Conservation (phyloP, 2,329 filamentous ascomycete genomes). For the Zarea fungicola region DNA sequence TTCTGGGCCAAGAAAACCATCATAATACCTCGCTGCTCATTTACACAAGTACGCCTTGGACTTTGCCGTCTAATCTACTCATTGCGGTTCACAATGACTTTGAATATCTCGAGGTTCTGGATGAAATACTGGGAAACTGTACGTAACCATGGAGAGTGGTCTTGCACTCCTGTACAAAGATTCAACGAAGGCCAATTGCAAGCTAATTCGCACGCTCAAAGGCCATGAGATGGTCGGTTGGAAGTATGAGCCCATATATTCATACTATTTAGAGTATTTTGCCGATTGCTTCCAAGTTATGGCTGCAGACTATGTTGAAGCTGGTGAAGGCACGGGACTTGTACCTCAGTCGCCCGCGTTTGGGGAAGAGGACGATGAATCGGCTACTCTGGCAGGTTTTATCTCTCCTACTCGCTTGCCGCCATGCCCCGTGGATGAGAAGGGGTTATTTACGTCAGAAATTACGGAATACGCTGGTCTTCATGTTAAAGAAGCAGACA, state of each 20-base stretch:
- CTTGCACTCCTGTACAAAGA: constrained; percentile 70
- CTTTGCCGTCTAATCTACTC: constrained; percentile 69
- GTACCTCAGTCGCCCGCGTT: constrained; percentile 72
- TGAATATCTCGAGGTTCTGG: constrained; percentile 70
- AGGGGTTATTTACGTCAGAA: constrained; percentile 22
- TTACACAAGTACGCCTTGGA: constrained; percentile 72
- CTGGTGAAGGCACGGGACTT: constrained; percentile 68
- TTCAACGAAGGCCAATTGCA: constrained; percentile 71
- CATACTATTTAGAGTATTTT: constrained; percentile 67
- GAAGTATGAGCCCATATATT: constrained; percentile 67
- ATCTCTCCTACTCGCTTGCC: constrained; percentile 58
- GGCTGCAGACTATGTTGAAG: constrained; percentile 65
- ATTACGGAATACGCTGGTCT: constrained; percentile 22
- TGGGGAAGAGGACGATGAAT: constrained; percentile 72
- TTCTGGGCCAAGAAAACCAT: constrained; percentile 56
- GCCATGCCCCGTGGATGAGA: constrained; percentile 65
- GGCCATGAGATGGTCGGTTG: constrained; percentile 65
- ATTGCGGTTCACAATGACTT: constrained; percentile 71
- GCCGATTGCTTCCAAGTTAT: constrained; percentile 64
- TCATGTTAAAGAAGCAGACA: constrained; percentile 24
- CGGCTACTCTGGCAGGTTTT: constrained; percentile 59
- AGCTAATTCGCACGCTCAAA: constrained; percentile 60
- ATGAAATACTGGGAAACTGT: constrained; percentile 62
- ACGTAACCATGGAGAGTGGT: constrained; percentile 62
- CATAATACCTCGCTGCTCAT: constrained; percentile 52